A percentile compares a stretch with the other conserved stretches of the same genome.
These are phyloP conservation scores for Flammula alnicola DNA, from an alignment of 1,284 basidiomycete species.

Conservation along the genomic window DNA sequence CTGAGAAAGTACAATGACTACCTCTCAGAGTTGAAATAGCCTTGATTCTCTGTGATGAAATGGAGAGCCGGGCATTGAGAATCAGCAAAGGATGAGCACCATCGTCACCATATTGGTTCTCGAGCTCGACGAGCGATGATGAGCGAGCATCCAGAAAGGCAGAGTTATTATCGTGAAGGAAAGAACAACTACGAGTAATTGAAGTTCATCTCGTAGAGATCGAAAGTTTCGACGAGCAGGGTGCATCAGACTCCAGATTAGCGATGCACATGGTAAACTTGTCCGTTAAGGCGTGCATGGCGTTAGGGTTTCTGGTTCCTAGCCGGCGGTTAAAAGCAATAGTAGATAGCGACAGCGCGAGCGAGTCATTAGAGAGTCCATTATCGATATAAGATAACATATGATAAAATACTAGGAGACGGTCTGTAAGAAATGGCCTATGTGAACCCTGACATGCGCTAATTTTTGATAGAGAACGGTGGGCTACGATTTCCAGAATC, in stretches of 20 bases:
- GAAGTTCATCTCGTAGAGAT: conserved; percentile 3
- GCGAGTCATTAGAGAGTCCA: not conserved
- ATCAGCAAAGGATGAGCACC: too few relatives aligned
- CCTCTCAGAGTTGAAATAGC: not conserved
- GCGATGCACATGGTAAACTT: conserved; percentile 11
- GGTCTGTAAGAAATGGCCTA: not conserved
- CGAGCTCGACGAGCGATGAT: too few relatives aligned
- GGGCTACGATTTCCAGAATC: conserved; percentile 49
- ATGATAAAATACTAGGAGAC: not conserved
- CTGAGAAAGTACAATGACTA: not conserved
- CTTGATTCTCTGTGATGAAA: not conserved
- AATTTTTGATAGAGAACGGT: conserved; percentile 31
- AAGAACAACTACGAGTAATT: not conserved
- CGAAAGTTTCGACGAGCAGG: not conserved
- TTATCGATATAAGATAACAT: not conserved
- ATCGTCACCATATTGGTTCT: too few relatives aligned
- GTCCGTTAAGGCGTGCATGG: conserved; percentile 10
- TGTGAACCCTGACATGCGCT: not conserved
- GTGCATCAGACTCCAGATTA: conserved; percentile 14
- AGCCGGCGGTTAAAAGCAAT: conserved; percentile 16
- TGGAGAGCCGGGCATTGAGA: too few relatives aligned
- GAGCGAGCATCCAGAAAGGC: too few relatives aligned
- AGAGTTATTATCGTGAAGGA: too few relatives aligned
- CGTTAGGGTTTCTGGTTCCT: conserved; percentile 13
- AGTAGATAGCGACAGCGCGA: not conserved